Base-by-base conservation (phyloP, 108 stramenopile genomes). In the Skeletonema menzelii region DNA sequence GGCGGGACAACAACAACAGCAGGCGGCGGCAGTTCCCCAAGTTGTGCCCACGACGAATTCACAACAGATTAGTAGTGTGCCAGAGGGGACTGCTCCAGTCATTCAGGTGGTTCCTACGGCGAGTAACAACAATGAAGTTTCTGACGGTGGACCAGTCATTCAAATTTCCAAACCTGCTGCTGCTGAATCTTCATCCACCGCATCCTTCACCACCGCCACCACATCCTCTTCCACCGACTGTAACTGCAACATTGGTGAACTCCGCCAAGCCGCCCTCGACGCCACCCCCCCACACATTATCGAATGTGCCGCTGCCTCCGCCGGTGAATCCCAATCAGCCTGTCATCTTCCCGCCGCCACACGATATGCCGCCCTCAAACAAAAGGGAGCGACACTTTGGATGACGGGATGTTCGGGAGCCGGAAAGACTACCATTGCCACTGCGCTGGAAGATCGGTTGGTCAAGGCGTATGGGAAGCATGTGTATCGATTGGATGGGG, bases 331-430 rank as follows among this genome's bases (percentile, higher is more conserved):
- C 10, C 98, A 99, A 85, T 80, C 84, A 15, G 95, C 96, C 17
- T 99, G 98, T 68, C 98, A 99, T 74, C 80, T 99, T 7, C 95
- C 98, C 47, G 70, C 91, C 5, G 26, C 72, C 22, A 83, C 81
- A 28, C 94, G 98, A 3, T 98, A 84, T 73, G 94, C 95, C 0
- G 96, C 98, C 0, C 62, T 98, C 61, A 84, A 88, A 27, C 98
- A 99, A 86, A 98, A 99, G 92, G 95, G 95, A 8, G 95, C 97
- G 28, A 98, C 97, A 3, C 82, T 99, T n/a, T 99, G 98, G 98
- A 99, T 99, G 98, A 99, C 98, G 13, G 98, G 98, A 10, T 96
- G 97, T 63, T 79, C 75, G 35, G 98, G 97, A 13, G 88, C 94
- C 12, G 98, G 98, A 27, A 99, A 99, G 75, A 97, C 97, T 19